Evolutionary conservation across 257 asterid species (phyloP).

Genomic region (Gynochthodes officinalis): DNA sequence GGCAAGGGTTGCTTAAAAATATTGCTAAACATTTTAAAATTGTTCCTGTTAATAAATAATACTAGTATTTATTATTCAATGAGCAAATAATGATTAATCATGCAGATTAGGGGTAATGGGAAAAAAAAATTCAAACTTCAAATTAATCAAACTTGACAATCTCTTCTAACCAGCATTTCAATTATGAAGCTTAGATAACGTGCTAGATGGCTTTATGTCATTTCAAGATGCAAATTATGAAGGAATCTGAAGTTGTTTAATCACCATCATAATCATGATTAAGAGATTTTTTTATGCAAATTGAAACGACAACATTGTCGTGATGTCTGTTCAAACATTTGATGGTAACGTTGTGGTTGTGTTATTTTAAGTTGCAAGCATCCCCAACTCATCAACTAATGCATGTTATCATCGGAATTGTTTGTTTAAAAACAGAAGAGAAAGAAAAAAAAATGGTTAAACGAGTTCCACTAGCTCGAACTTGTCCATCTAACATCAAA

Average conservation of each 20-base stretch:
- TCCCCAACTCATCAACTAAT: no score
- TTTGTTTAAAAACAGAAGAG: no score
- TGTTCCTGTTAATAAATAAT: no score
- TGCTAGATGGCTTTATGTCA: not conserved
- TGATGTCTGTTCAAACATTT: no score
- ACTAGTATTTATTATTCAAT: not conserved
- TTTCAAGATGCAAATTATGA: not conserved
- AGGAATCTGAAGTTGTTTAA: conserved; percentile 1
- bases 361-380: no score
- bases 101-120: not conserved
- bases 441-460: no score
- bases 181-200: conserved; percentile 1
- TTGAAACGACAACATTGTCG: not conserved
- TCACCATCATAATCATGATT: conserved; percentile 9
- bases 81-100: no score
- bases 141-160: not conserved
- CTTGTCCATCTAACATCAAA: no score
- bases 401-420: no score
- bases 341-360: no score
- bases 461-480: no score
- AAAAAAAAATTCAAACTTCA: not conserved
- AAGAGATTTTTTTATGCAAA: not conserved
- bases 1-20: not conserved
- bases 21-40: no score
- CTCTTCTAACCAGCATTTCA: conserved; percentile 5